Percentiles rank a stretch among this genome's conserved stretches.
Conservation (phyloP, 768 basidiomycete species). For the Leccinum uliginosum region DNA sequence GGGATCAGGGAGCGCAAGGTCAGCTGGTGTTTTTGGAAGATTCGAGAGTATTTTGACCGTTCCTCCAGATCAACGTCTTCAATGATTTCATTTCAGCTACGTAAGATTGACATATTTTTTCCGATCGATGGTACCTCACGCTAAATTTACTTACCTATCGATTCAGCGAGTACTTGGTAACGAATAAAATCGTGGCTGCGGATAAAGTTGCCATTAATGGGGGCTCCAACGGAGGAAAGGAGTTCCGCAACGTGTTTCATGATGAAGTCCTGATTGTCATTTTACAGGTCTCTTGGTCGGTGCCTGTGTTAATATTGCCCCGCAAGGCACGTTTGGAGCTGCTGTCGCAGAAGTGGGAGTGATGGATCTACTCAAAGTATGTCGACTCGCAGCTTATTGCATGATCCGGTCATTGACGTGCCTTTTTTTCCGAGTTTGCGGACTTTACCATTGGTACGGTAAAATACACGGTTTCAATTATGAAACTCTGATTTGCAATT, state of each 20-base stretch:
- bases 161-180: conserved; percentile 63
- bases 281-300: conserved; percentile 65
- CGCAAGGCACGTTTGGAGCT: conserved; percentile 71
- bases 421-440: conserved; percentile 45
- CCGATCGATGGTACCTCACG: not conserved
- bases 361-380: conserved; percentile 71
- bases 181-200: conserved; percentile 61
- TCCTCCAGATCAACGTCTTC: conserved; percentile 60
- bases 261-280: not conserved
- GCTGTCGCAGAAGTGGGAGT: conserved; percentile 82
- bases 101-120: conserved; percentile 36
- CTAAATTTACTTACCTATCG: not conserved
- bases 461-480: not conserved
- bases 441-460: conserved; percentile 68
- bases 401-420: not conserved
- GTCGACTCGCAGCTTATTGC: not conserved
- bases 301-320: conserved; percentile 81
- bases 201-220: conserved; percentile 77
- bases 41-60: conserved; percentile 3
- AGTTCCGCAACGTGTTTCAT: not conserved
- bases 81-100: conserved; percentile 81
- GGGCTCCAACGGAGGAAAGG: conserved; percentile 73
- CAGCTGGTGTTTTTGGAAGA: conserved; percentile 4
- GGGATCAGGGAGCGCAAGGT: conserved; percentile 72
- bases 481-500: conserved; percentile 6